These are phyloP conservation scores for Cenchrus fungigraminus DNA, from an alignment of 176 grass and related monocot genomes.

Conservation along the genomic window DNA sequence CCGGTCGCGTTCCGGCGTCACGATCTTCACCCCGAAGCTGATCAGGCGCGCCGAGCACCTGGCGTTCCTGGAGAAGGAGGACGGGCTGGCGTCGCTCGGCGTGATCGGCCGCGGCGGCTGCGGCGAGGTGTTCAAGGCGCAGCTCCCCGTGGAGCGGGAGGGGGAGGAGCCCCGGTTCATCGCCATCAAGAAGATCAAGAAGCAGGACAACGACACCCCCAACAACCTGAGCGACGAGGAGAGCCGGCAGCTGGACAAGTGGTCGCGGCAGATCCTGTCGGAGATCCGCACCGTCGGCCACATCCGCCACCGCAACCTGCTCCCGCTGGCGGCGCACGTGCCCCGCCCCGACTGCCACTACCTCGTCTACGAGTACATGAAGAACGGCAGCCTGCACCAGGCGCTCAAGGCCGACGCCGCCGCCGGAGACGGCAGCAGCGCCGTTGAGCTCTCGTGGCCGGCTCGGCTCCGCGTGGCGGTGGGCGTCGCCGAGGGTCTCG, in stretches of 20 bases:
- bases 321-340: conserved; percentile 74
- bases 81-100: conserved; percentile 48
- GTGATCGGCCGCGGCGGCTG: conserved; percentile 82
- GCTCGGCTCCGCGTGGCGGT: conserved; percentile 60
- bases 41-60: conserved; percentile 56
- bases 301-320: conserved; percentile 89
- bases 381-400: conserved; percentile 70
- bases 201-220: neutral
- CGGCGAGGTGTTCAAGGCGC: conserved; percentile 85
- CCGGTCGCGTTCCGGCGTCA: conserved; percentile 27
- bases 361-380: conserved; percentile 95
- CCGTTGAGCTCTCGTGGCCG: conserved; percentile 51
- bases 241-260: conserved; percentile 66
- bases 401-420: conserved; percentile 27
- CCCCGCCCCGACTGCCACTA: conserved; percentile 74
- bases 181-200: conserved; percentile 84
- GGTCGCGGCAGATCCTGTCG: conserved; percentile 76
- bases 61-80: conserved; percentile 80
- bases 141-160: conserved; percentile 34
- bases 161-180: conserved; percentile 40
- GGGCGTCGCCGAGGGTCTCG: conserved; percentile 72
- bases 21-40: conserved; percentile 84
- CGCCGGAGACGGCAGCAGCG: neutral
- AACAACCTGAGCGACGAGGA: conserved; percentile 64
- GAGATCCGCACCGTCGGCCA: conserved; percentile 83